Evolutionary conservation across 129 eudicot species (phyloP), one percentile per base, ranked within the genome.

Genomic region (Kitagawia praeruptora): DNA sequence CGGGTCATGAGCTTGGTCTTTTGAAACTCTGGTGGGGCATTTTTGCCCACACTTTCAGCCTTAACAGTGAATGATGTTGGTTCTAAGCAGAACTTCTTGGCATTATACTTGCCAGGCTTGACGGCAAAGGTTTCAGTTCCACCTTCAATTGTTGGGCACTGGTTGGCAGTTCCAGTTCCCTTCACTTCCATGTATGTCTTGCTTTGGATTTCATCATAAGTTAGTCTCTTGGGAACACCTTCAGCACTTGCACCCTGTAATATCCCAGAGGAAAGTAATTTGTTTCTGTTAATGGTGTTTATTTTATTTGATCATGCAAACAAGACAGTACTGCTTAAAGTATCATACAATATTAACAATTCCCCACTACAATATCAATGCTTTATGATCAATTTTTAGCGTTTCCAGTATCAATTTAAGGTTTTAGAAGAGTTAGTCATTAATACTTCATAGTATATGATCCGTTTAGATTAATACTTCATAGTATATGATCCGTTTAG

Each of bases 1-100:
- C 98, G 94, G 85, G 98, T 93, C 98, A 93, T 93, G 73, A 93
- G 98, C 81, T 93, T 93, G 44, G 98, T 93, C 54, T 93, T 85
- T 72, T 93, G 98, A 92, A 93, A 93, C 25, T 90, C 98, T 5
- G 98, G 90, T 34, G 96, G 86, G 41, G 96, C 78, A 74, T 93
- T 91, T 78, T 93, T 93, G 89, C 84, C 85, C 12, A 89, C 86
- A 8, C 94, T 88, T 74, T 93, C 98, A 2, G 98, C 98, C 76
- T 93, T 93, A 16, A 93, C 98, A 0, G 96, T 89, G 93, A 93
- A 93, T 6, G 93, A 89, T 41, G 98, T 93, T 71, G 98, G 98
- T 74, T 93, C 98, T 40, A 93, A 79, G 86, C 98, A 93, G 88
- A 93, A 85, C 58, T 93, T 93, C 89, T 93, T 89, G 88, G 93